Conservation (phyloP, 306 rosid genomes). For the Vicia sativa region DNA sequence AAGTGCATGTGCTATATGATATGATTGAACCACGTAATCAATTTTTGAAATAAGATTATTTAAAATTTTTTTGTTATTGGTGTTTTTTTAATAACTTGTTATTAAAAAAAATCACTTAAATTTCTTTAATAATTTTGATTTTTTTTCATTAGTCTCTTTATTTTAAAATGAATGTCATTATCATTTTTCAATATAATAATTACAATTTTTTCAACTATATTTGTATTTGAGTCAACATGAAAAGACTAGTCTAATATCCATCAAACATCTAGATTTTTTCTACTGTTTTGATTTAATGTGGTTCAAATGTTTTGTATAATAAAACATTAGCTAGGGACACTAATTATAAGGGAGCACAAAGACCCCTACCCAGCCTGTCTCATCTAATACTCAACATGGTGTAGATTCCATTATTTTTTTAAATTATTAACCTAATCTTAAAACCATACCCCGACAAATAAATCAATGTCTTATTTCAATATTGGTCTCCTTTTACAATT, state of each 20-base stretch:
- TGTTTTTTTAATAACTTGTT: too few relatives aligned
- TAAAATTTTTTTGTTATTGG: too few relatives aligned
- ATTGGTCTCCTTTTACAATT: conserved; percentile 23
- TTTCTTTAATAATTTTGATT: too few relatives aligned
- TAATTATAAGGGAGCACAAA: conserved; percentile 36
- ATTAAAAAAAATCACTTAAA: too few relatives aligned
- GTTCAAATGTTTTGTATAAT: conserved; percentile 33
- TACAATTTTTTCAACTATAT: too few relatives aligned
- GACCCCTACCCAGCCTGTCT: conserved; percentile 68
- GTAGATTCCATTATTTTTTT: conserved; percentile 50
- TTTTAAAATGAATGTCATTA: too few relatives aligned
- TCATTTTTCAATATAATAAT: too few relatives aligned
- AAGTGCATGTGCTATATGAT: too few relatives aligned
- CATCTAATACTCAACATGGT: conserved; percentile 44
- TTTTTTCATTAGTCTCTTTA: too few relatives aligned
- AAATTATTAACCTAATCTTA: conserved; percentile 54
- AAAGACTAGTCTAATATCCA: conserved; percentile 13
- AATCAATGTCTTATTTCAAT: conserved; percentile 58
- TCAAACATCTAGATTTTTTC: neutral
- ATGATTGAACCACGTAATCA: too few relatives aligned
- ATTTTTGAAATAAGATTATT: too few relatives aligned
- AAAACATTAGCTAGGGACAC: conserved; percentile 39
- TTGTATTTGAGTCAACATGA: too few relatives aligned
- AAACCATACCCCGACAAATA: conserved; percentile 62
- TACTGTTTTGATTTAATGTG: conserved; percentile 13